Conservation (phyloP, 768 basidiomycete genomes). For the Lactifluus piperatus region DNA sequence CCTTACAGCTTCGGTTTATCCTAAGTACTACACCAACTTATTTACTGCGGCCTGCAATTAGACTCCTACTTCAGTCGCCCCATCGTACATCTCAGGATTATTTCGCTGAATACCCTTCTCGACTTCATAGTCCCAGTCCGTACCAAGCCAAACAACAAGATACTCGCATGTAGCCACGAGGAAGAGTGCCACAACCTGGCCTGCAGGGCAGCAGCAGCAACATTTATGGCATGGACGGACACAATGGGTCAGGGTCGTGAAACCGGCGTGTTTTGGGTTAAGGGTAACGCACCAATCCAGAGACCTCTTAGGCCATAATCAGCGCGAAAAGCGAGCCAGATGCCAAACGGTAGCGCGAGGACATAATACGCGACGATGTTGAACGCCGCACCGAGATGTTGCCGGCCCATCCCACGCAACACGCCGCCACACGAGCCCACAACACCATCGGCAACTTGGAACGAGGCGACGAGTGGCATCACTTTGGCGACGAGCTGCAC, state of each 20-base stretch:
- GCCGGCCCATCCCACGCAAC: constrained; percentile 45
- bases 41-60: neutral
- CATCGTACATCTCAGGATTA: constrained; percentile 4
- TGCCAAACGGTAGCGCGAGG: constrained; percentile 43
- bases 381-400: constrained; percentile 67
- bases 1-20: neutral
- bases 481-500: constrained; percentile 41
- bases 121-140: constrained; percentile 41
- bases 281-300: constrained; percentile 35
- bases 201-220: constrained; percentile 26
- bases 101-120: constrained; percentile 33
- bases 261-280: neutral
- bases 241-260: neutral
- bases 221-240: neutral
- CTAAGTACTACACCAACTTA: neutral
- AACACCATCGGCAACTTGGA: constrained; percentile 46
- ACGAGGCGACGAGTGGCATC: constrained; percentile 47
- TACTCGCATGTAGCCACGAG: constrained; percentile 66
- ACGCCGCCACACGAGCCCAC: constrained; percentile 44
- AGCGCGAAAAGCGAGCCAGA: constrained; percentile 39
- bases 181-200: constrained; percentile 66
- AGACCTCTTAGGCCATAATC: constrained; percentile 41
- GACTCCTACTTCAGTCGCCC: neutral
- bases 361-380: constrained; percentile 60
- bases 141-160: constrained; percentile 45